Percentiles rank a stretch among this genome's conserved stretches.
phyloP scores from a whole-genome alignment of 2,329 filamentous ascomycete genomes.

The Leptoxyphium fumago region DNA sequence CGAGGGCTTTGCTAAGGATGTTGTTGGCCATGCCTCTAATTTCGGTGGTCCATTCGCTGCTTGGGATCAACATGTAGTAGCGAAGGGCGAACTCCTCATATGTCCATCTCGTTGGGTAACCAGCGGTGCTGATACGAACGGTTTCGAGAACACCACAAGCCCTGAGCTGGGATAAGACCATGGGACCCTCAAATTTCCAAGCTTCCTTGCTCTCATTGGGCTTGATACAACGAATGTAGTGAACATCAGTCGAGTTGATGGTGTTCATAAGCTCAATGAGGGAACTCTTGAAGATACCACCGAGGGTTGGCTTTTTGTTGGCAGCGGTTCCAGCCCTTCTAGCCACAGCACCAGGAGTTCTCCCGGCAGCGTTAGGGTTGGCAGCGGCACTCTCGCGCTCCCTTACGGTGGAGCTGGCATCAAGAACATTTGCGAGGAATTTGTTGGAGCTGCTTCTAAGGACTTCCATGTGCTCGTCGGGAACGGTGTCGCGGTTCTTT shows the following conservation, averaged over 20 bases:
- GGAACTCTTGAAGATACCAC: slow-evolving; percentile 97
- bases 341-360: slow-evolving; percentile 38
- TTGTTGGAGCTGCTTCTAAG: slow-evolving; percentile 68
- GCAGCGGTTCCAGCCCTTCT: slow-evolving; percentile 83
- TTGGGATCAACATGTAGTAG: slow-evolving; percentile 96
- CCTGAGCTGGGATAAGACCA: slow-evolving; percentile 93
- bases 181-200: slow-evolving; percentile 97
- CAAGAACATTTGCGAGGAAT: slow-evolving; percentile 73
- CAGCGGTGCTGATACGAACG: slow-evolving; percentile 90
- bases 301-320: slow-evolving; percentile 90
- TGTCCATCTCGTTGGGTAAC: slow-evolving; percentile 95
- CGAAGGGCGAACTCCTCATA: slow-evolving; percentile 95
- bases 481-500: slow-evolving; percentile 97
- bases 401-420: slow-evolving; percentile 70
- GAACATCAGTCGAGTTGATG: slow-evolving; percentile 94
- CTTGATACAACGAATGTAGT: slow-evolving; percentile 98
- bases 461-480: slow-evolving; percentile 94
- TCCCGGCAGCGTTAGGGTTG: slow-evolving; percentile 46
- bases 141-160: slow-evolving; percentile 98
- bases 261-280: slow-evolving; percentile 96
- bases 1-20: slow-evolving; percentile 78
- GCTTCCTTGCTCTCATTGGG: slow-evolving; percentile 93
- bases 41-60: slow-evolving; percentile 78
- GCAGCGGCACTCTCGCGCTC: slow-evolving; percentile 63
- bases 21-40: slow-evolving; percentile 88